Evolutionary conservation across 495 filamentous ascomycete species (phyloP).

Genomic region (Glarea lozoyensis): DNA sequence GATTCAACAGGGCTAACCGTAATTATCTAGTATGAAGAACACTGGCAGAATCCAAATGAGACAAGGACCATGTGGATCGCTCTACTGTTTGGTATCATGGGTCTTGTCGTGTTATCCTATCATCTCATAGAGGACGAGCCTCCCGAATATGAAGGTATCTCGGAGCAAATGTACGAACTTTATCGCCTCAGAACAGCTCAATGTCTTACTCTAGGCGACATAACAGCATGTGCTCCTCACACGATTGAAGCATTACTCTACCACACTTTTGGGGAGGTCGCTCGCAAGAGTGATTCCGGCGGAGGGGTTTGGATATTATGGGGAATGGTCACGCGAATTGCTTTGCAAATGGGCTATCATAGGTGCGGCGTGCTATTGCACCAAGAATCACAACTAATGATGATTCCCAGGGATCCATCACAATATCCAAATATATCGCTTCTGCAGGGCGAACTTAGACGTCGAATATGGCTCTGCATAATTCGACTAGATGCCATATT

Average conservation of each 20-base stretch:
- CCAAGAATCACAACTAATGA: neutral
- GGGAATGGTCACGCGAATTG: slow-evolving; percentile 26
- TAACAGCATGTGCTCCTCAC: slow-evolving; percentile 30
- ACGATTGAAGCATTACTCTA: slow-evolving; percentile 29
- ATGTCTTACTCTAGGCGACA: slow-evolving; percentile 41
- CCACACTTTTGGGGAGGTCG: slow-evolving; percentile 22
- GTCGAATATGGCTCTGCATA: slow-evolving; percentile 27
- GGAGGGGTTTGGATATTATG: slow-evolving; percentile 27
- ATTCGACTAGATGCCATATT: slow-evolving; percentile 25
- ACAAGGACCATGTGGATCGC: slow-evolving; percentile 22
- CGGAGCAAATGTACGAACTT: slow-evolving; percentile 45
- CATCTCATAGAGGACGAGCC: slow-evolving; percentile 54
- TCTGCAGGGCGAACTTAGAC: slow-evolving; percentile 56
- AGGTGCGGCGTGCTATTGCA: neutral
- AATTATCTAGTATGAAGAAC: slow-evolving; percentile 14
- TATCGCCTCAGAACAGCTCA: slow-evolving; percentile 36
- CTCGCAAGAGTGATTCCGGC: slow-evolving; percentile 16
- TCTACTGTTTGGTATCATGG: slow-evolving; percentile 51
- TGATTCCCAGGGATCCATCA: slow-evolving; percentile 58
- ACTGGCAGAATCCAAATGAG: slow-evolving; percentile 12
- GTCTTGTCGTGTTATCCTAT: slow-evolving; percentile 60
- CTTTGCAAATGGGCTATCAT: slow-evolving; percentile 34
- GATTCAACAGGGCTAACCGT: neutral
- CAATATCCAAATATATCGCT: slow-evolving; percentile 73
- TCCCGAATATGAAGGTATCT: slow-evolving; percentile 52